phyloP scores from a whole-genome alignment of 306 rosid species.

The Sechiopsis laciniata region DNA sequence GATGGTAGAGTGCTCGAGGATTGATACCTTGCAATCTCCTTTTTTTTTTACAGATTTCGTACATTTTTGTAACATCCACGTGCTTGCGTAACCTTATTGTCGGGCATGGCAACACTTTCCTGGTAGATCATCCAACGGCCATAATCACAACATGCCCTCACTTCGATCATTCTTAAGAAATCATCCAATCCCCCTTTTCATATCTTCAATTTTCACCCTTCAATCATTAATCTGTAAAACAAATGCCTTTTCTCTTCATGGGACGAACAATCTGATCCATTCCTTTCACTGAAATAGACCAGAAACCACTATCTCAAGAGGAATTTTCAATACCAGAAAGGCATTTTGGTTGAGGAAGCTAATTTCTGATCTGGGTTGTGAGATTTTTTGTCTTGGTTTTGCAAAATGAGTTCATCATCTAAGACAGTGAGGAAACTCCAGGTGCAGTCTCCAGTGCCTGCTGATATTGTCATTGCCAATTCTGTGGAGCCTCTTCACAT shows the following conservation, averaged over 20 bases:
- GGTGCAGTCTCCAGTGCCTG: slow-evolving; percentile 86
- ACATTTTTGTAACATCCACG: neutral
- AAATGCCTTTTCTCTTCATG: neutral
- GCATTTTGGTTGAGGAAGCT: neutral
- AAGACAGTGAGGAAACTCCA: slow-evolving; percentile 57
- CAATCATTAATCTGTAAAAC: neutral
- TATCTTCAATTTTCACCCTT: neutral
- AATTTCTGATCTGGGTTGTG: neutral
- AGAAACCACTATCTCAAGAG: neutral
- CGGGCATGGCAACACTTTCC: neutral
- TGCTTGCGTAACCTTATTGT: neutral
- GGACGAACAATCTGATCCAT: slow-evolving; percentile 9
- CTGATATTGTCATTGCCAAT: slow-evolving; percentile 87
- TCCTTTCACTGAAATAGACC: neutral
- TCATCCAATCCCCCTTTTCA: neutral
- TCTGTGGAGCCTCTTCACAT: slow-evolving; percentile 77
- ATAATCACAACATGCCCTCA: neutral
- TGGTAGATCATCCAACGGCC: neutral
- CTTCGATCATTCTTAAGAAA: neutral
- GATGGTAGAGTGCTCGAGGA: too few species aligned
- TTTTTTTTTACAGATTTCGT: too few species aligned
- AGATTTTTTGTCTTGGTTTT: neutral
- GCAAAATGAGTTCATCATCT: slow-evolving; percentile 50
- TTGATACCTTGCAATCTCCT: too few species aligned
- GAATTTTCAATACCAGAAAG: neutral